Base-by-base conservation (phyloP, 257 asterid genomes). In the Knoxia roxburghii region DNA sequence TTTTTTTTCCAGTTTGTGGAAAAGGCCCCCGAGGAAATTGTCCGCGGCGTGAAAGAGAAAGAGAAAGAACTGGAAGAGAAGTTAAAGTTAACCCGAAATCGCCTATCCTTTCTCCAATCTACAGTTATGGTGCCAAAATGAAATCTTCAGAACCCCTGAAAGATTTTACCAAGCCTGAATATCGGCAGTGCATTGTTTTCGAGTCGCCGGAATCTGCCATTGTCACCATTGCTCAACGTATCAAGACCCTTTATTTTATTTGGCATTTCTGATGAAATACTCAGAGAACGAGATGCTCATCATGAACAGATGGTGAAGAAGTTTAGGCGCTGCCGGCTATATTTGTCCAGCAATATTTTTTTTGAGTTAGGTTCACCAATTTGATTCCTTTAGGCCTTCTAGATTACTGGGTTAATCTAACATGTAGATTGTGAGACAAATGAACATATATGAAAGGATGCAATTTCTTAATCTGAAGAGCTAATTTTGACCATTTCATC, bases 31-130 rank as follows among this genome's bases (percentile, higher is more conserved):
- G 86, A 84, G 82, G 91, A 88, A 73, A 74, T 93, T 39, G 91
- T 93, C 18, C 86, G 80, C 39, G 90, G 94, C 68, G 97, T 90
- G 48, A 82, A 76, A 61, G 95, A 90, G 66, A 93, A 90, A 68
- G 99, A 87, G 67, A 83, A 85, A 65, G 97, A 93, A 79, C 90
- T 93, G 3, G 88, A 90, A 75, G 99, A 93, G 84, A 93, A 88
- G 72, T 64, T 93, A 56, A 86, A 73, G 40, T 74, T 90, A 55
- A 90, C 99, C 11, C 83, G 78, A 83, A 93, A 86, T 23, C 91
- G 89, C 50, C 84, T 86, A 3, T 75, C 83, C 27, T 77, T 90
- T 66, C 96, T 93, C 73, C 74, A 84, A 65, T 86, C 95, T 68
- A 83, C 92, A 60, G 84, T 75, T 78, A 65, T 77, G 68, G 83